Conservation (phyloP, 1,284 basidiomycete species). For the Hypsizygus ulmarius region DNA sequence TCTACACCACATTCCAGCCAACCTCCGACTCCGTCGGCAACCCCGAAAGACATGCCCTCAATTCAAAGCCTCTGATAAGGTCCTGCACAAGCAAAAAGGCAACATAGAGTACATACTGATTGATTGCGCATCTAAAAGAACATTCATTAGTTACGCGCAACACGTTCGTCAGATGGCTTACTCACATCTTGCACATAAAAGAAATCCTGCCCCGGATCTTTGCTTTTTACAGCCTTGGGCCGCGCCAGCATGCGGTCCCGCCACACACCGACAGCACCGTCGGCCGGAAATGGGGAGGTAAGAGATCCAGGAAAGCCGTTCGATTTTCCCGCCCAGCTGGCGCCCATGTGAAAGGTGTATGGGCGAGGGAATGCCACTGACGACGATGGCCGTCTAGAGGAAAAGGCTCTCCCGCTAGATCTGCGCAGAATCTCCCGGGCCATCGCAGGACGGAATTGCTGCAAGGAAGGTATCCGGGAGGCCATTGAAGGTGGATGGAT, state of each 20-base stretch:
- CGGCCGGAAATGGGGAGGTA: slow-evolving; percentile 56
- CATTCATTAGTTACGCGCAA: neutral
- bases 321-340: slow-evolving; percentile 78
- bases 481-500: neutral
- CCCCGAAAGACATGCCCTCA: slow-evolving; percentile 79
- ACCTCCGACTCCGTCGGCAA: slow-evolving; percentile 52
- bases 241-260: slow-evolving; percentile 57
- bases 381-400: slow-evolving; percentile 16
- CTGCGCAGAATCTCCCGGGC: slow-evolving; percentile 13
- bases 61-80: slow-evolving; percentile 25
- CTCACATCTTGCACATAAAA: slow-evolving; percentile 70
- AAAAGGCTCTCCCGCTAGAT: slow-evolving; percentile 5
- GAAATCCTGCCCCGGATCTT: slow-evolving; percentile 74
- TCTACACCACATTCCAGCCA: slow-evolving; percentile 77
- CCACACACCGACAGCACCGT: slow-evolving; percentile 72
- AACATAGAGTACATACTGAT: slow-evolving; percentile 58
- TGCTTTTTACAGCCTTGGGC: slow-evolving; percentile 41
- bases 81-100: slow-evolving; percentile 12
- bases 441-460: slow-evolving; percentile 14
- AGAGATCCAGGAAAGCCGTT: slow-evolving; percentile 38
- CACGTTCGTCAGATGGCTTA: neutral
- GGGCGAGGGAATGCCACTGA: slow-evolving; percentile 34
- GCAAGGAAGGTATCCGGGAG: neutral
- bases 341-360: slow-evolving; percentile 70
- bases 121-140: slow-evolving; percentile 62